Percentiles rank a stretch among this genome's conserved stretches.
phyloP scores from a whole-genome alignment of 164 flowering plant genomes.

The Saururus chinensis region DNA sequence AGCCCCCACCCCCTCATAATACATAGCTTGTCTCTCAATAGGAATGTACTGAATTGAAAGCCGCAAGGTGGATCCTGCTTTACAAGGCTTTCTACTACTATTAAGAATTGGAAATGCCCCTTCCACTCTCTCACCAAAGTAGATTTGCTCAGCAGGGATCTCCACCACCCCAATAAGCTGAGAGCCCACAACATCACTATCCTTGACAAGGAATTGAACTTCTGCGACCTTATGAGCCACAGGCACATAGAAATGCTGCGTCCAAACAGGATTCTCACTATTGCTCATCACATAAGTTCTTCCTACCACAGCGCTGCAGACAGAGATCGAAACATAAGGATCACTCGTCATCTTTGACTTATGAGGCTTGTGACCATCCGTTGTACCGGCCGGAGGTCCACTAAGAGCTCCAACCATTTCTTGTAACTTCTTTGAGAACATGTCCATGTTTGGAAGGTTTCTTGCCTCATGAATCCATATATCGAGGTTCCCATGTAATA shows the following conservation, averaged over 20 bases:
- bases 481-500: slow-evolving; percentile 84
- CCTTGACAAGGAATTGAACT: slow-evolving; percentile 71
- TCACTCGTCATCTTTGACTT: slow-evolving; percentile 88
- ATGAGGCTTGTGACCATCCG: slow-evolving; percentile 20
- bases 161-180: slow-evolving; percentile 72
- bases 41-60: slow-evolving; percentile 65
- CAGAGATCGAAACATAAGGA: slow-evolving; percentile 73
- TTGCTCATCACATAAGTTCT: slow-evolving; percentile 87
- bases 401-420: slow-evolving; percentile 47
- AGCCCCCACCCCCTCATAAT: slow-evolving; percentile 60
- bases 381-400: slow-evolving; percentile 32
- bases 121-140: slow-evolving; percentile 49
- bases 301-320: slow-evolving; percentile 67
- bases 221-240: slow-evolving; percentile 88
- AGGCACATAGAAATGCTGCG: slow-evolving; percentile 73
- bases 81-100: slow-evolving; percentile 55
- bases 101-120: slow-evolving; percentile 64
- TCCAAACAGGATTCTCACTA: slow-evolving; percentile 86
- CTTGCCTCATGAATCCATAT: slow-evolving; percentile 68
- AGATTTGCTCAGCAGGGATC: slow-evolving; percentile 73
- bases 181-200: slow-evolving; percentile 79
- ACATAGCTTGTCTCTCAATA: slow-evolving; percentile 43
- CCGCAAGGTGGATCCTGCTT: slow-evolving; percentile 56
- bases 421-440: slow-evolving; percentile 73
- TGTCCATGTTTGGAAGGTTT: slow-evolving; percentile 96